Evolutionary conservation across 2,329 filamentous ascomycete genomes (phyloP).

Genomic region (Podosphaera xanthii): DNA sequence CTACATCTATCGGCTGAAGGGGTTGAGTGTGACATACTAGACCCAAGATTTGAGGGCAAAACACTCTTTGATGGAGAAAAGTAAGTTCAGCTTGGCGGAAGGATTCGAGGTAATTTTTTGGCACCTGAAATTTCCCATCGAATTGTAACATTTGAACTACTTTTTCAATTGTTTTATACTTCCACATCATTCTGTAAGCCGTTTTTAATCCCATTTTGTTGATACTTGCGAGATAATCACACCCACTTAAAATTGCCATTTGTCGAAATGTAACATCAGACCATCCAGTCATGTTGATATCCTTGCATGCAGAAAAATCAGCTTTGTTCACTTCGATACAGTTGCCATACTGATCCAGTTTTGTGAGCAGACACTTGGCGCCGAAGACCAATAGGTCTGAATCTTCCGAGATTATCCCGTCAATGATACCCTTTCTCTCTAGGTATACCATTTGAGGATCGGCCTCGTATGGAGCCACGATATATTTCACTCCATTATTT

Average conservation of each 20-base stretch:
- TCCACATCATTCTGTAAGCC: slow-evolving; percentile 71
- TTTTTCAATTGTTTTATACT: slow-evolving; percentile 69
- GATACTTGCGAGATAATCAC: slow-evolving; percentile 80
- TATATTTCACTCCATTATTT: slow-evolving; percentile 52
- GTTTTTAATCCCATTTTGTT: slow-evolving; percentile 79
- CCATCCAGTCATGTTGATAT: slow-evolving; percentile 79
- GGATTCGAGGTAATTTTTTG: slow-evolving; percentile 53
- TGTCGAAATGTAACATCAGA: slow-evolving; percentile 72
- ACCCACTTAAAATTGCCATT: slow-evolving; percentile 93
- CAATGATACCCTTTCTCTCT: slow-evolving; percentile 61
- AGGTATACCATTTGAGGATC: slow-evolving; percentile 93
- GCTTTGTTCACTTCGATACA: slow-evolving; percentile 78
- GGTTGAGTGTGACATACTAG: slow-evolving; percentile 56
- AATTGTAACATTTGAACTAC: slow-evolving; percentile 68
- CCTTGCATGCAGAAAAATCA: slow-evolving; percentile 72
- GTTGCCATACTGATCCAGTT: slow-evolving; percentile 80
- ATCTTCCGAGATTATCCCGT: slow-evolving; percentile 84
- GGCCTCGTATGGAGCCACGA: slow-evolving; percentile 93
- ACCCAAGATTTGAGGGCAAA: slow-evolving; percentile 48
- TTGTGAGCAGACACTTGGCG: slow-evolving; percentile 72
- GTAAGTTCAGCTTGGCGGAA: slow-evolving; percentile 80
- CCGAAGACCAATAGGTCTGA: slow-evolving; percentile 93
- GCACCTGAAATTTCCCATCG: slow-evolving; percentile 64
- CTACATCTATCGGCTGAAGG: slow-evolving; percentile 35
- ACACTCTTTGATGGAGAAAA: slow-evolving; percentile 87